Evolutionary conservation across 1,284 basidiomycete species (phyloP), one percentile per base, ranked within the genome.

Genomic region (Lentinula novae-zelandiae): DNA sequence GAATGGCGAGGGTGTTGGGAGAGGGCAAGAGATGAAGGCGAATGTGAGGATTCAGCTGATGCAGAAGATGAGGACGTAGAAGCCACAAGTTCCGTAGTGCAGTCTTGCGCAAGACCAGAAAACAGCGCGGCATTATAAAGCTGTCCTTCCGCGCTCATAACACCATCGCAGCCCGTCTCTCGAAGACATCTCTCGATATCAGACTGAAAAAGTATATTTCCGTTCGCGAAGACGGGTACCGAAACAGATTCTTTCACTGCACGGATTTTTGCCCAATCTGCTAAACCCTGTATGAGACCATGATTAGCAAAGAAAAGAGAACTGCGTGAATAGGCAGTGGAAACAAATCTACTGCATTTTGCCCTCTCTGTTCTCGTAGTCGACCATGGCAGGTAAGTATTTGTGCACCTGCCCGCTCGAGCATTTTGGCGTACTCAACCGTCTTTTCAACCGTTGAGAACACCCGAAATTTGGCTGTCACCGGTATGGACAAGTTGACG

Each of bases 101-200:
- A n/a, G 58, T 69, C 34, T n/a, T 7, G 6, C 1, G 61, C 50
- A 15, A 76, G 68, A n/a, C 71, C 73, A 17, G 70, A 68, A 61
- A 98, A 98, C 10, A 98, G 72, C 0, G 94, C 87, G 0, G 94
- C 92, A 70, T 98, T 98, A 73, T 97, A 97, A 1, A 99, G 78
- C 67, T 97, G 92, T 0, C 93, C 96, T 74, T 99, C 96, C 0
- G 96, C 96, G 57, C 86, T 90, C 96, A 98, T 98, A 64, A 98
- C 87, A 0, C 89, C 96, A 68, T 98, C 93, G 3, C 87, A 90
- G 2, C 93, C 91, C 0, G 96, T 99, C 39, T 83, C 81, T 13
- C 82, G 80, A 27, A 99, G 75, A 70, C 95, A 96, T 5, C 80
- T 78, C 49, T 83, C 80, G 56, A 96, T 85, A 72, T 99, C 95